These are phyloP conservation scores for Cinnamomum chago DNA, from an alignment of 164 flowering plant species.

Conservation along the genomic window DNA sequence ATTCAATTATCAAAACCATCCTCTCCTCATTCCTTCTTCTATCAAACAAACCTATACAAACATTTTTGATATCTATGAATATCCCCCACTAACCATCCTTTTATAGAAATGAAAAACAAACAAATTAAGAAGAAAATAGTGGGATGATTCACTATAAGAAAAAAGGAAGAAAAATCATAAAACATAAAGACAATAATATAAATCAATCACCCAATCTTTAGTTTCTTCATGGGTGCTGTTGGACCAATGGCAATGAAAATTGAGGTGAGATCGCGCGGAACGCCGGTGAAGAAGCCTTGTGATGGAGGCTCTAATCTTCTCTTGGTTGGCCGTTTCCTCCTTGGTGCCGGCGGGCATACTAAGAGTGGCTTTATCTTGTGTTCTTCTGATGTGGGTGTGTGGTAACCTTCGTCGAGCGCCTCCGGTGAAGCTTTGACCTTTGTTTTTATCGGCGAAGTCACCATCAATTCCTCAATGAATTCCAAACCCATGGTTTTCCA, in stretches of 20 bases:
- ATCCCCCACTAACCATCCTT: neutral
- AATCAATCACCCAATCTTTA: neutral
- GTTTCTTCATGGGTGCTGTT: neutral
- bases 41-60: neutral
- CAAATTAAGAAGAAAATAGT: neutral
- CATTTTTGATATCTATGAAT: neutral
- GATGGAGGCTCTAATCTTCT: neutral
- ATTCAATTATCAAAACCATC: slow-evolving; percentile 1
- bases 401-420: neutral
- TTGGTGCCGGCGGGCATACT: slow-evolving; percentile 6
- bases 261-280: neutral
- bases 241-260: neutral
- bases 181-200: too few relatives aligned
- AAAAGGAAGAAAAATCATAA: neutral
- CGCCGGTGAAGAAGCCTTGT: neutral
- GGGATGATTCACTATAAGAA: neutral
- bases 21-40: neutral
- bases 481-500: neutral
- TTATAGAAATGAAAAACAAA: neutral
- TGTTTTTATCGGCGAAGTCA: neutral
- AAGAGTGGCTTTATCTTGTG: neutral
- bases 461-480: neutral
- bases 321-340: neutral
- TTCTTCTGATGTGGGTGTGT: slow-evolving; percentile 7
- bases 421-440: neutral